Percentiles rank a stretch among this genome's conserved stretches.
These are phyloP conservation scores for Fraxinus dipetala DNA, from an alignment of 305 asterid genomes.

Conservation along the genomic window DNA sequence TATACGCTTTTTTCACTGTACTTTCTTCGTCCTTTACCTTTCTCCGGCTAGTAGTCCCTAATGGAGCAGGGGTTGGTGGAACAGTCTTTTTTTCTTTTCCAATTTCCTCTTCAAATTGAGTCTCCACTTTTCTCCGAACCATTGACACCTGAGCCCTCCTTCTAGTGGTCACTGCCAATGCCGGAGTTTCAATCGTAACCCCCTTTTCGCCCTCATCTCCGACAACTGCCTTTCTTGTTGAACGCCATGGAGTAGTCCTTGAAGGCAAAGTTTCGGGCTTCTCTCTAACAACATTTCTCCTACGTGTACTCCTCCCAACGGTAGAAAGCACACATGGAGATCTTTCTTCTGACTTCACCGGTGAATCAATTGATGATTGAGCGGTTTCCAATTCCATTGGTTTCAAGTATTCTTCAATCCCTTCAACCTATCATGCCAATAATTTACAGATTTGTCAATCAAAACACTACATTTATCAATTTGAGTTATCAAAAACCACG, in stretches of 20 bases:
- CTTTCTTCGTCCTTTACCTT: constrained; percentile 38
- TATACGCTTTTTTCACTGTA: constrained; percentile 28
- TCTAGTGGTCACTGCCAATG: constrained; percentile 28
- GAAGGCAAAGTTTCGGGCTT: constrained; percentile 37
- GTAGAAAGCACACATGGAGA: constrained; percentile 52
- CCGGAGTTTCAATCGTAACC: constrained; percentile 34
- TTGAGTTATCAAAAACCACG: neutral
- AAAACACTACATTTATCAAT: neutral
- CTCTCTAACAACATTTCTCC: constrained; percentile 30
- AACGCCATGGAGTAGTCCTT: constrained; percentile 38
- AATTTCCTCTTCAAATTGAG: constrained; percentile 32
- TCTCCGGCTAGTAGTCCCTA: constrained; percentile 37
- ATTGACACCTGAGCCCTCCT: constrained; percentile 40
- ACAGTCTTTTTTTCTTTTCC: constrained; percentile 28
- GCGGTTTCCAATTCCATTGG: constrained; percentile 39
- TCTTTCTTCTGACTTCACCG: constrained; percentile 42
- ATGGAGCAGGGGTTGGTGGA: constrained; percentile 43
- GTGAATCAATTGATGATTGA: constrained; percentile 50
- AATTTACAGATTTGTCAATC: neutral
- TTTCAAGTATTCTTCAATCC: constrained; percentile 55
- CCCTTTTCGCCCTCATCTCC: constrained; percentile 24
- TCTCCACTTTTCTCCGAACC: constrained; percentile 44
- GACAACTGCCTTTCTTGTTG: constrained; percentile 37
- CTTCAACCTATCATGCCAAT: constrained; percentile 54
- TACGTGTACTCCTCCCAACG: constrained; percentile 47